A percentile compares a stretch with the other conserved stretches of the same genome.
Evolutionary conservation across 441 rosid genomes (phyloP).

Genomic region (Arabidopsis hybrid): DNA sequence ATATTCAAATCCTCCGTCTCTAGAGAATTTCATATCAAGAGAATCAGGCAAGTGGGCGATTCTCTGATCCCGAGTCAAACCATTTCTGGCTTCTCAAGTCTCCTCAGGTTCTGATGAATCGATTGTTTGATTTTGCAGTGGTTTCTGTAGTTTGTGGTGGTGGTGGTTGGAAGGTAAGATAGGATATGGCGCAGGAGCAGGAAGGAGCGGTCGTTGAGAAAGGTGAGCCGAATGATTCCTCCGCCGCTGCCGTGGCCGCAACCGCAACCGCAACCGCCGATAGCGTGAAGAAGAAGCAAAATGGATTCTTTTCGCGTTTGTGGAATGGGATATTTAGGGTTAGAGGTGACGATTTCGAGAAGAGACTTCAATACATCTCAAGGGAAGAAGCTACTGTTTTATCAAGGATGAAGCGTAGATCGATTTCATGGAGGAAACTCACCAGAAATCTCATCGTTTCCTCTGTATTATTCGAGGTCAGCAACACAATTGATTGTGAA

Average conservation of each 20-base stretch:
- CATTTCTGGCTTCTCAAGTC: neutral
- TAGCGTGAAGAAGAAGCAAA: slow-evolving; percentile 52
- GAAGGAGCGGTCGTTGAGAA: slow-evolving; percentile 44
- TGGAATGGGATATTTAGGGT: slow-evolving; percentile 75
- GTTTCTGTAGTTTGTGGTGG: slow-evolving; percentile 7
- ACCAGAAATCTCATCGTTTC: slow-evolving; percentile 65
- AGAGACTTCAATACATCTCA: slow-evolving; percentile 76
- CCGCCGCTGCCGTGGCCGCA: slow-evolving; percentile 24
- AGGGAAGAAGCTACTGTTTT: slow-evolving; percentile 81
- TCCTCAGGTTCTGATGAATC: slow-evolving; percentile 23
- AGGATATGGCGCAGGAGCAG: slow-evolving; percentile 50
- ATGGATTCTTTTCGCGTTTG: slow-evolving; percentile 69
- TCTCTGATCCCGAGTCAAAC: slow-evolving; percentile 27
- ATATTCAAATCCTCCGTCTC: slow-evolving; percentile 25
- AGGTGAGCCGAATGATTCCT: slow-evolving; percentile 45
- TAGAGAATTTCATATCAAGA: slow-evolving; percentile 27
- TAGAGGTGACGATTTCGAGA: slow-evolving; percentile 79
- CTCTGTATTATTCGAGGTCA: slow-evolving; percentile 77
- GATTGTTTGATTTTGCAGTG: slow-evolving; percentile 26
- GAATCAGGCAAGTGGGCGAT: slow-evolving; percentile 26
- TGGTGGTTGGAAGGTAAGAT: slow-evolving; percentile 17
- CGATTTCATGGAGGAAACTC: slow-evolving; percentile 69
- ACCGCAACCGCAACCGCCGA: neutral
- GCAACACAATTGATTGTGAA: neutral
- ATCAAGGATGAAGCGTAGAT: slow-evolving; percentile 68